Evolutionary conservation across 768 basidiomycete species (phyloP), one percentile per base, ranked within the genome.

Genomic region (Amanita muscaria): DNA sequence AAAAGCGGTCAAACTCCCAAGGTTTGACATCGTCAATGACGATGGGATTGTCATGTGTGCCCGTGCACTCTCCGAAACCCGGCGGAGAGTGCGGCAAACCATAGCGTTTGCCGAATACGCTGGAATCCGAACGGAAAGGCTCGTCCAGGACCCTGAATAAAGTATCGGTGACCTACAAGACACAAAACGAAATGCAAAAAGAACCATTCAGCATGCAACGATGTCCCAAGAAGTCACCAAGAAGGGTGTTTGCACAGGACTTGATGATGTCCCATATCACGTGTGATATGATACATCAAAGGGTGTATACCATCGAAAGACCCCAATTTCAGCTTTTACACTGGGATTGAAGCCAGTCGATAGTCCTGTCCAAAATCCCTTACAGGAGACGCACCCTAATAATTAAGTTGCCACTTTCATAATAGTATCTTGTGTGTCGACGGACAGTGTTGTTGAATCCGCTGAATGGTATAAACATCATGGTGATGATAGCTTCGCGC

Each of bases 361-460:
- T 36, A 44, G 34, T 29, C 43, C 43, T 37, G 15, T 8, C 31
- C 33, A 44, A 44, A 21, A 34, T 14, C 16, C 43, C 43, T 34
- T 19, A 18, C 29, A 27, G 23, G 40, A 11, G 35, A 36, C 33
- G 30, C 31, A 51, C 51, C 16, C 43, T 33, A 18, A 51, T 34
- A 5, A 44, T 29, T 15, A 49, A 19, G 29, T 49, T 46, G 18
- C 48, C 48, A 8, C 14, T 38, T 14, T 35, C 39, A 3, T 23
- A 2, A 19, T 51, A 51, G 35, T 51, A 51, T n/a, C 48, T 38
- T 11, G 42, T 21, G 15, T 51, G 51, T 10, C 18, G 7, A 8
- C 18, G 40, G 22, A 8, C 12, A 11, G 16, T 3, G 12, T 4
- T 3, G 2, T 15, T 4, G 25, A 7, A 30, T 9, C 16, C 7